Base-by-base conservation (phyloP, 345 rosid genomes). In the Laguncularia racemosa region DNA sequence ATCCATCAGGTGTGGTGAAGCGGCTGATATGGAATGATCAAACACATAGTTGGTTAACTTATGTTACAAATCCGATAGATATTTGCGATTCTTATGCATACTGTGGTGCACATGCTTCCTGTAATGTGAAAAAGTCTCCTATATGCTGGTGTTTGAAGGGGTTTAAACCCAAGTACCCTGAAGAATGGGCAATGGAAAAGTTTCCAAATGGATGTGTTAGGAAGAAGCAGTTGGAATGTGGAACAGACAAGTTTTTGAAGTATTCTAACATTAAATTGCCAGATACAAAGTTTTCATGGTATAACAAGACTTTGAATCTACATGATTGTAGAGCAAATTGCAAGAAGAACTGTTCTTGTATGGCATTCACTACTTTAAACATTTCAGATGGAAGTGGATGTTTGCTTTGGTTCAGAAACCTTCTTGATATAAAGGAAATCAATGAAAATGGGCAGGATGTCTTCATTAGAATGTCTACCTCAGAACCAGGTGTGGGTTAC, bases 321-420 rank as follows among this genome's bases (percentile, higher is more conserved):
- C 12, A 8, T 18, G 67, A 66, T n/a, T 74, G 78, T 44, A 23
- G 57, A 46, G 26, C 28, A 28, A 6, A 18, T 23, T 70, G 78
- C 20, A 40, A 50, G 48, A 67, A 60, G 4, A 70, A 70, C 45
- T 74, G 78, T 33, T 66, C 75, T 20, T 74, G 78, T 51, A 63
- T 67, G 0, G 72, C 72, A 0, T 70, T 66, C 20, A 52, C 75
- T 2, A 58, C 48, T 48, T 48, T 58, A n/a, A 54, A 67, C 44
- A 57, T 67, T 46, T 47, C 17, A 17, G 59, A 9, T 6, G 62
- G 68, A 46, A 67, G 55, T 45, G 69, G 70, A 5, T 72, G 73
- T 16, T 45, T 50, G 51, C 48, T 58, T 18, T 72, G 68, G 76
- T 67, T 49, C n/a, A 58, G 55, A 8, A 66, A 63, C 17, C 53